Evolutionary conservation across 106 monocot species (phyloP), one percentile per base, ranked within the genome.

Genomic region (Dendrobium chrysotoxum): DNA sequence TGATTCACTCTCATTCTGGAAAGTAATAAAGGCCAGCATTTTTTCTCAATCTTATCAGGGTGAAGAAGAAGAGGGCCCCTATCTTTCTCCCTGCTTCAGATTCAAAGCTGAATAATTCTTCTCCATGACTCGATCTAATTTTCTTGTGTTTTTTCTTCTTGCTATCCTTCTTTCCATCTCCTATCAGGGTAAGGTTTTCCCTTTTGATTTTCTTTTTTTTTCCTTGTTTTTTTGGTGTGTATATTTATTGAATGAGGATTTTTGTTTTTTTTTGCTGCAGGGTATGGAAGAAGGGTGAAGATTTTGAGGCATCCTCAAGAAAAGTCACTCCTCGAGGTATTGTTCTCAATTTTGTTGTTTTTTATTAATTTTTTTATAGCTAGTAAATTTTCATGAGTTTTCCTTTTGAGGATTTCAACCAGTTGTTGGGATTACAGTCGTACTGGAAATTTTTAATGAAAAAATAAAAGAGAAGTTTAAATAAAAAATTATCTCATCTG

Each of bases 281-380:
- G 74, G n/a, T 5, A 42, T 74, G 74, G 74, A 41, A 42, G 74
- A 42, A 40, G 7, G n/a, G 74, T 74, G 74, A 42, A 40, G 74
- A 17, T 74, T 7, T 40, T 21, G 40, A 74, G 41, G 74, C 41
- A 40, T 74, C 40, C 74, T 1, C 4, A 41, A 74, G 74, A 74
- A 42, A 74, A 74, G 10, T 40, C 74, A 23, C 74, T 74, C 3
- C 74, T 74, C 21, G 41, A 74, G 74, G 74, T 74, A 16, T 74
- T n/a, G 73, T 13, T 73, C 41, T 41, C 20, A 40, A 5, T 11
- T 18, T 4, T 40, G 20, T 9, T 40, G 20, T 73, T 20, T 4
- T 35, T 6, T 28, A 11, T 46, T 46, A 46, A 13, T n/a, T 35
- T 71, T 71, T 28, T 28, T 68, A 68, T 68, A 38, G 15, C 15